Percentiles rank a stretch among this genome's conserved stretches.
phyloP scores from a whole-genome alignment of 2,329 filamentous ascomycete genomes.

The Trichoderma guizhouense region DNA sequence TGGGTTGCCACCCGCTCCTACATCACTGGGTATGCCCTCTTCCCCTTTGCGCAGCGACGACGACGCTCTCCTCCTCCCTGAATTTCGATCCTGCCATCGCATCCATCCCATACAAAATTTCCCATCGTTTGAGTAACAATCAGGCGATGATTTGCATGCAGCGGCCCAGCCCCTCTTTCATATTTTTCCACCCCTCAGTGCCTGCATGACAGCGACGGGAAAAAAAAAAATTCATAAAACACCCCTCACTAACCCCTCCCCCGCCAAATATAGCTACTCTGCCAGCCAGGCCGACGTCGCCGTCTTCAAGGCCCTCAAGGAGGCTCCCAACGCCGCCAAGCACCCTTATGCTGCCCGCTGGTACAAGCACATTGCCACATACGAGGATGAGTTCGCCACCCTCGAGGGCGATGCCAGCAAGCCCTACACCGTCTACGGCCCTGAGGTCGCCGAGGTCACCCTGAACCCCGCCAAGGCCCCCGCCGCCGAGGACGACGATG shows the following conservation, averaged over 20 bases:
- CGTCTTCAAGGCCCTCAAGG: slow-evolving; percentile 84
- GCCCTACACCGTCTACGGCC: slow-evolving; percentile 86
- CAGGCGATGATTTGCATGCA: slow-evolving; percentile 1
- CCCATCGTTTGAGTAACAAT: neutral
- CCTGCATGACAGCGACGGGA: neutral
- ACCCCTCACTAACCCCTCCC: slow-evolving; percentile 10
- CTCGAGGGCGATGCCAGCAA: slow-evolving; percentile 89
- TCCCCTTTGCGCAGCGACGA: neutral
- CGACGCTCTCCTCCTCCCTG: neutral
- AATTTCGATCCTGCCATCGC: neutral
- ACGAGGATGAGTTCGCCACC: slow-evolving; percentile 86
- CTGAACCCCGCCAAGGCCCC: slow-evolving; percentile 84
- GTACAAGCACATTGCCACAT: slow-evolving; percentile 98
- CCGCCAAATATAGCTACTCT: slow-evolving; percentile 41
- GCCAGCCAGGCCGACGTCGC: slow-evolving; percentile 95
- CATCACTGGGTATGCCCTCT: slow-evolving; percentile 66
- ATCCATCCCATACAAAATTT: neutral
- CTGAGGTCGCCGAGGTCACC: slow-evolving; percentile 72
- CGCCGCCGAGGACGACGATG: slow-evolving; percentile 67
- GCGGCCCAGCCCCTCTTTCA: slow-evolving; percentile 16
- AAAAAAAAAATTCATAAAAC: slow-evolving; percentile 1
- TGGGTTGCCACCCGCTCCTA: slow-evolving; percentile 72
- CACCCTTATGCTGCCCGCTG: slow-evolving; percentile 93
- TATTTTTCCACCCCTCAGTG: slow-evolving; percentile 15
- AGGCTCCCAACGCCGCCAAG: slow-evolving; percentile 74